Conservation (phyloP, 331 rosid genomes). For the Prunus yedoensis region DNA sequence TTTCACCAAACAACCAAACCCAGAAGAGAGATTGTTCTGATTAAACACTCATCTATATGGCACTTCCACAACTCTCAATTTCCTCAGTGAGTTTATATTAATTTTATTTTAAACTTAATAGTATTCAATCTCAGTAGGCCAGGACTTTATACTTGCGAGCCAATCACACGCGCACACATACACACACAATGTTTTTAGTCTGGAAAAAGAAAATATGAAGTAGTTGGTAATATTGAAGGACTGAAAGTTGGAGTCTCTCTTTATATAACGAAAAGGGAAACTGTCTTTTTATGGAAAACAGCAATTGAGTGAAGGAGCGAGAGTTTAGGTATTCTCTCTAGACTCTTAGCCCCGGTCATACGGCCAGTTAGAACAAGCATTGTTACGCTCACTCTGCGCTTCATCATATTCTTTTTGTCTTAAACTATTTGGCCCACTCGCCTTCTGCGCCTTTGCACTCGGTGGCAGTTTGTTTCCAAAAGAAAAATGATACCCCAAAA, state of each 20-base stretch:
- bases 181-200: background rate
- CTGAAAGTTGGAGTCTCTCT: background rate
- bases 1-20: background rate
- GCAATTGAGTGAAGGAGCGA: constrained; percentile 24
- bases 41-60: background rate
- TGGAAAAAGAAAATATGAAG: background rate
- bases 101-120: background rate
- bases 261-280: background rate
- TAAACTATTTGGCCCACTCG: background rate
- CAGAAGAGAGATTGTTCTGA: background rate
- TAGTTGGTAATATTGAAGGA: background rate
- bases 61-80: background rate
- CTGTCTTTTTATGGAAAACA: constrained; percentile 8
- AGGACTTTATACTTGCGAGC: background rate
- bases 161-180: too few relatives aligned
- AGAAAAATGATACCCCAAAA: too few relatives aligned
- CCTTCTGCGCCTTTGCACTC: background rate
- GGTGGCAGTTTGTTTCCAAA: too few relatives aligned
- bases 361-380: constrained; percentile 11
- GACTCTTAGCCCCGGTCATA: constrained; percentile 20
- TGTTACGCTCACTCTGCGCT: background rate
- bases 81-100: background rate
- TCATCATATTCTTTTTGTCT: background rate
- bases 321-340: background rate
- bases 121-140: background rate